Evolutionary conservation across 2,329 filamentous ascomycete species (phyloP), one percentile per base, ranked within the genome.

Genomic region (Lachnellula subtilissima): DNA sequence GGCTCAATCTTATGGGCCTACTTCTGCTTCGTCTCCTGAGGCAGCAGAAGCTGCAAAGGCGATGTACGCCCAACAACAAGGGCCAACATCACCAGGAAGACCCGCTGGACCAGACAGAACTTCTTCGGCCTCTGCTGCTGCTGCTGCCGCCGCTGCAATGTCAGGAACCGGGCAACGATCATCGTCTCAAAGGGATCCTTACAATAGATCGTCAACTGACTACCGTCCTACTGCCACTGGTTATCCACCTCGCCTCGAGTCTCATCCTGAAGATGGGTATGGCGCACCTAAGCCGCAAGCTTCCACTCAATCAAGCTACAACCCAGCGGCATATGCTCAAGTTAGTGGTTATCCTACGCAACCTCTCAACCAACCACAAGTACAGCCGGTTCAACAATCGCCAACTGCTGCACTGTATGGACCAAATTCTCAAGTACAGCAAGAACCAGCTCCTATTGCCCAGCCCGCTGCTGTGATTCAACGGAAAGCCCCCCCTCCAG

Each of bases 281-380:
- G 59, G 61, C 32, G 47, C 63, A 40, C 59, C 66, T 36, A 72
- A 71, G 43, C 65, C 69, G 56, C 72, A 72, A 57, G 69, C 71
- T 48, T 73, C 75, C 15, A 74, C 79, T 59, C 83, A 86, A 63
- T 77, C 84, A 42, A 84, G 83, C 64, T 94, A 94, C 70, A 89
- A 94, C 69, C 89, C 89, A 28, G 84, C 83, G 23, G 86, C 87
- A 61, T 94, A 92, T 70, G 87, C 86, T 57, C 83, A 79, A 67
- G 80, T 84, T 63, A 79, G 76, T 65, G 76, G 72, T 52, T 84
- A 79, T 62, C 74, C 75, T 45, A 75, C 76, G 58, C 68, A 73
- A 17, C 70, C 72, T 59, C 62, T 67, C 12, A 67, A 67, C 11
- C 75, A 76, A 54, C 71, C 71, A 25, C 74, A 74, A 52, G 8